phyloP scores from a whole-genome alignment of 495 filamentous ascomycete species.

The Daldinia loculata region DNA sequence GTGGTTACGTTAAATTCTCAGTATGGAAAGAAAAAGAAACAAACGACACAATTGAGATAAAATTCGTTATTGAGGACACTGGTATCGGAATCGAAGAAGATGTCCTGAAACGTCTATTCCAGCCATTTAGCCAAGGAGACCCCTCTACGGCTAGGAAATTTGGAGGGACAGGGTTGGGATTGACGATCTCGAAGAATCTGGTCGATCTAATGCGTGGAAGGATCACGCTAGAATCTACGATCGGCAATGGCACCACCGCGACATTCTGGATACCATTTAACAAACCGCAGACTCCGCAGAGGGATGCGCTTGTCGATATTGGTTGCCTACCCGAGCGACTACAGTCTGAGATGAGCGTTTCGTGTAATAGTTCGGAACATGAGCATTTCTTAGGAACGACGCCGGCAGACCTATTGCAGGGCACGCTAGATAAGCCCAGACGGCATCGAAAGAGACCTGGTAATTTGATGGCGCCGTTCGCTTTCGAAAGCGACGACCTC shows the following conservation, averaged over 20 bases:
- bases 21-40: constrained; percentile 59
- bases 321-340: constrained; percentile 66
- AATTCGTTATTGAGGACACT: constrained; percentile 76
- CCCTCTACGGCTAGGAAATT: constrained; percentile 77
- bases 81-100: constrained; percentile 87
- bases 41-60: constrained; percentile 58
- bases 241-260: constrained; percentile 69
- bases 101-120: constrained; percentile 76
- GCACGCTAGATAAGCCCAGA: constrained; percentile 44
- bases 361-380: constrained; percentile 64
- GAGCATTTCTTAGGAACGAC: constrained; percentile 49
- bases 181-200: constrained; percentile 81
- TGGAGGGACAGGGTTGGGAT: constrained; percentile 81
- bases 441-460: constrained; percentile 44
- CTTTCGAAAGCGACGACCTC: constrained; percentile 49
- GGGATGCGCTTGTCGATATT: constrained; percentile 55
- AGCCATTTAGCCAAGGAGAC: constrained; percentile 87
- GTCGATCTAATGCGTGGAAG: constrained; percentile 84
- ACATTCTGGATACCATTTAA: constrained; percentile 76
- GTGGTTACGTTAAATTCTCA: constrained; percentile 69
- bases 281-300: constrained; percentile 55
- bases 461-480: constrained; percentile 41
- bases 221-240: constrained; percentile 68
- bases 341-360: constrained; percentile 69
- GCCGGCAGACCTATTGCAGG: constrained; percentile 36